Percentiles rank a stretch among this genome's conserved stretches.
phyloP scores from a whole-genome alignment of 352 stramenopile species.

The Phytophthora chlamydospora region DNA sequence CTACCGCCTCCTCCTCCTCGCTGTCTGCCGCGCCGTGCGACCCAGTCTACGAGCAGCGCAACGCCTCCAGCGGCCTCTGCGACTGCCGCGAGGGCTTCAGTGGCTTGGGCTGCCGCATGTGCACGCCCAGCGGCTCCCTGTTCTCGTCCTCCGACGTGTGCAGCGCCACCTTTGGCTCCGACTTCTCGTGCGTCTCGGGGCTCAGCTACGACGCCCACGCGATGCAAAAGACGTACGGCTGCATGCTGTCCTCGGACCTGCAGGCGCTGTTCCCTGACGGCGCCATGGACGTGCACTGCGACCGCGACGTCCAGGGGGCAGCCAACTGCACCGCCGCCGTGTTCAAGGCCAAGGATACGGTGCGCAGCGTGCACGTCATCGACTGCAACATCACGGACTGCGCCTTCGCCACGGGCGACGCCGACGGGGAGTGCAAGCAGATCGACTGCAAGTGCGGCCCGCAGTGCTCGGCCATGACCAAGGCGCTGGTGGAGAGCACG shows the following conservation, averaged over 20 bases:
- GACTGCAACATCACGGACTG: conserved; percentile 71
- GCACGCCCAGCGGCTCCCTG: conserved; percentile 20
- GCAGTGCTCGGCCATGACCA: conserved; percentile 65
- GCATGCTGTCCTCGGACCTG: conserved; percentile 54
- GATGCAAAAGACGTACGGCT: conserved; percentile 74
- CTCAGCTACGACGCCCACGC: conserved; percentile 57
- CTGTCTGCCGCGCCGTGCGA: conserved; percentile 40
- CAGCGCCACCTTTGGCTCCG: conserved; percentile 37
- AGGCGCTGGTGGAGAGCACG: conserved; percentile 63
- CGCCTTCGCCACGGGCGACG: conserved; percentile 46
- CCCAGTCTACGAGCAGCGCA: conserved; percentile 60
- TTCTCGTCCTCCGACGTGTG: conserved; percentile 31
- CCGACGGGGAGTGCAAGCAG: conserved; percentile 46
- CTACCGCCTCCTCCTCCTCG: conserved; percentile 11
- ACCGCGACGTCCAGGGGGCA: conserved; percentile 40
- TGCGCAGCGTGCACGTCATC: conserved; percentile 65
- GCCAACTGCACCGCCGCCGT: conserved; percentile 68
- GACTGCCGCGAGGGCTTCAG: conserved; percentile 65
- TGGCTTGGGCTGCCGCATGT: conserved; percentile 75
- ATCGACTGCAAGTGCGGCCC: conserved; percentile 75
- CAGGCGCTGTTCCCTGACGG: conserved; percentile 72
- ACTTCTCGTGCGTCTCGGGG: conserved; percentile 52
- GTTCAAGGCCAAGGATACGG: conserved; percentile 59
- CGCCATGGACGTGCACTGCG: conserved; percentile 64
- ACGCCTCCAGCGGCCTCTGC: conserved; percentile 57